These are phyloP conservation scores for Tetrahymena thermophila DNA, from an alignment of 73 alveolate species.

Conservation along the genomic window DNA sequence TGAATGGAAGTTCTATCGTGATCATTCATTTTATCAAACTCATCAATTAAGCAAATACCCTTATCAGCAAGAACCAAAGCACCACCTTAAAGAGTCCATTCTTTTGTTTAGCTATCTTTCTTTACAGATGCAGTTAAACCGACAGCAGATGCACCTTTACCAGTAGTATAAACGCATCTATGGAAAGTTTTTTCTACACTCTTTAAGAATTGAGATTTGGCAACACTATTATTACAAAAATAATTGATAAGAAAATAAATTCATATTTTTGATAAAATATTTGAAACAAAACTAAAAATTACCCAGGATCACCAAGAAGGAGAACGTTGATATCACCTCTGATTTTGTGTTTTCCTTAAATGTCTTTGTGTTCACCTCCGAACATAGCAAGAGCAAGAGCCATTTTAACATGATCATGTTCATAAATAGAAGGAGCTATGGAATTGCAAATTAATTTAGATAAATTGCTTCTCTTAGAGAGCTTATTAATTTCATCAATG, in stretches of 20 bases:
- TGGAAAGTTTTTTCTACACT: slow-evolving; percentile 92
- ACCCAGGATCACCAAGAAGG: slow-evolving; percentile 87
- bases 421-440: slow-evolving; percentile 99
- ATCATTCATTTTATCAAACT: slow-evolving; percentile 99
- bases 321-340: slow-evolving; percentile 99
- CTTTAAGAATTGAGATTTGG: slow-evolving; percentile 97
- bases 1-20: slow-evolving; percentile 99
- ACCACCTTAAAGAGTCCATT: slow-evolving; percentile 99
- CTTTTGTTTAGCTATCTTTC: slow-evolving; percentile 93
- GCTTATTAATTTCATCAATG: slow-evolving; percentile 76
- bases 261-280: not conserved
- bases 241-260: not conserved
- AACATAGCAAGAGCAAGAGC: slow-evolving; percentile 93
- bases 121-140: slow-evolving; percentile 99
- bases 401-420: slow-evolving; percentile 94
- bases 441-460: slow-evolving; percentile 80
- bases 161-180: slow-evolving; percentile 94
- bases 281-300: not conserved
- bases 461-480: slow-evolving; percentile 82
- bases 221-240: slow-evolving; percentile 64
- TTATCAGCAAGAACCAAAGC: slow-evolving; percentile 99
- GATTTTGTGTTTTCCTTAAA: slow-evolving; percentile 97
- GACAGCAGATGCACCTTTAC: slow-evolving; percentile 99
- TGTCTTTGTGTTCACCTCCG: slow-evolving; percentile 98
- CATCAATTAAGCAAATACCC: slow-evolving; percentile 98